Percentiles rank a stretch among this genome's conserved stretches.
phyloP scores from a whole-genome alignment of 1,284 basidiomycete genomes.

The Ceratobasidium papillatum region DNA sequence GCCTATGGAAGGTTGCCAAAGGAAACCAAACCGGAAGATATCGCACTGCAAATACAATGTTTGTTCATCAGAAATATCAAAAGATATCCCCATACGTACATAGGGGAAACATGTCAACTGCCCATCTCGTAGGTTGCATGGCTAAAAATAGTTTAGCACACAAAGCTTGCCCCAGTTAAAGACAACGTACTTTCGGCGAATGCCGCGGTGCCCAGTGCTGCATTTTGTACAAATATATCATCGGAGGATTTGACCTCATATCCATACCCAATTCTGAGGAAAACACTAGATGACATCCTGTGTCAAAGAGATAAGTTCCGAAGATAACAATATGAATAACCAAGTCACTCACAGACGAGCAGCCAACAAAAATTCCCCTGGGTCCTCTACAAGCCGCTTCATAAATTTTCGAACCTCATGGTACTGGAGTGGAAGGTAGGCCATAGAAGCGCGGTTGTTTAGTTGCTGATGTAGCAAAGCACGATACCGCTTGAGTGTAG shows the following conservation, averaged over 20 bases:
- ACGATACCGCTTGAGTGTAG: not conserved
- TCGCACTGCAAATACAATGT: not conserved
- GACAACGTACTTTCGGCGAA: not conserved
- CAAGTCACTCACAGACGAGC: not conserved
- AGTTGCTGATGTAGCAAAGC: not conserved
- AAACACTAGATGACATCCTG: constrained; percentile 8
- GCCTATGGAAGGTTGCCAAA: not conserved
- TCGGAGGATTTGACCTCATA: constrained; percentile 3
- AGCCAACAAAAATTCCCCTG: not conserved
- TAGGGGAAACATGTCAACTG: not conserved
- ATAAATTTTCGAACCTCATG: constrained; percentile 3
- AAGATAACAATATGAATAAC: too few species aligned
- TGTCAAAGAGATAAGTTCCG: not conserved
- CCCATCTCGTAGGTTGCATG: not conserved
- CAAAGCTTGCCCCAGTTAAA: too few species aligned
- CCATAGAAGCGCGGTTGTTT: not conserved
- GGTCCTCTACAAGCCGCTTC: not conserved
- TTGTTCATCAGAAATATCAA: not conserved
- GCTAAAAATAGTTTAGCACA: not conserved
- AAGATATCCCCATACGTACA: not conserved
- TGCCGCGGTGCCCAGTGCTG: not conserved
- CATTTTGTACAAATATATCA: not conserved
- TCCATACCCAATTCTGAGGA: constrained; percentile 3
- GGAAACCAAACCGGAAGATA: constrained; percentile 10
- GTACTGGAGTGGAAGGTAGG: not conserved